A percentile compares a stretch with the other conserved stretches of the same genome.
Conservation (phyloP, 1,284 basidiomycete genomes). For the Apiotrichum sp. region DNA sequence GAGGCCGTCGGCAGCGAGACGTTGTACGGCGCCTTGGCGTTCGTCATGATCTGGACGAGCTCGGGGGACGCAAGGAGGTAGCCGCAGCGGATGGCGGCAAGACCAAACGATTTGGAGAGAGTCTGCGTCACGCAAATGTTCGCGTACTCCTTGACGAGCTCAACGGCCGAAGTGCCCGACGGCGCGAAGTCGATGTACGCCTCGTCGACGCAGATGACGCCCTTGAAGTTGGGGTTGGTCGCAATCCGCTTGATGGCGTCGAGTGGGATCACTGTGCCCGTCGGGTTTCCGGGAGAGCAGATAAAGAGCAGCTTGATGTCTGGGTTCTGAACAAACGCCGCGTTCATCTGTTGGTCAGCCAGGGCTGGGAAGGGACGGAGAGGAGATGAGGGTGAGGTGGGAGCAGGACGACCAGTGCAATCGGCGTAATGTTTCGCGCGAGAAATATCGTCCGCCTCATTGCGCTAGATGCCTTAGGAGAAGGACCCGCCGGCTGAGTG, state of each 20-base stretch:
- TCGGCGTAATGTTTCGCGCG: no score
- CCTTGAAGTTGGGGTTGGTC: constrained; percentile 75
- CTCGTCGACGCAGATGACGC: constrained; percentile 91
- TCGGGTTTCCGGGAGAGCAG: constrained; percentile 97
- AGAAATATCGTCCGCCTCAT: no score
- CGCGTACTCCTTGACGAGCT: constrained; percentile 69
- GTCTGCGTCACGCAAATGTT: constrained; percentile 95
- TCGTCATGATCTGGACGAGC: constrained; percentile 83
- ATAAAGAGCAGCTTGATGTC: constrained; percentile 87
- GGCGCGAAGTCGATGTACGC: constrained; percentile 93
- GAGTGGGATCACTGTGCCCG: constrained; percentile 79
- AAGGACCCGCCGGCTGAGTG: no score
- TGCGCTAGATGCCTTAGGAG: no score
- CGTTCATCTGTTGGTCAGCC: constrained; percentile 70
- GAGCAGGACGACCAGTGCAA: no score
- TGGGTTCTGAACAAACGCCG: constrained; percentile 59
- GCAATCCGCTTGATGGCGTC: constrained; percentile 64
- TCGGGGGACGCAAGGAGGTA: constrained; percentile 84
- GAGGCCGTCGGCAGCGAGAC: constrained; percentile 84
- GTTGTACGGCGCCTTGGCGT: constrained; percentile 98
- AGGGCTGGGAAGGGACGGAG: no score
- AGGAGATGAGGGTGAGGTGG: no score
- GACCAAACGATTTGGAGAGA: constrained; percentile 89
- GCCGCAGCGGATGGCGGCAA: constrained; percentile 89
- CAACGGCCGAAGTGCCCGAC: constrained; percentile 57